Base-by-base conservation (phyloP, 305 asterid species). In the Plantago coronopus region DNA sequence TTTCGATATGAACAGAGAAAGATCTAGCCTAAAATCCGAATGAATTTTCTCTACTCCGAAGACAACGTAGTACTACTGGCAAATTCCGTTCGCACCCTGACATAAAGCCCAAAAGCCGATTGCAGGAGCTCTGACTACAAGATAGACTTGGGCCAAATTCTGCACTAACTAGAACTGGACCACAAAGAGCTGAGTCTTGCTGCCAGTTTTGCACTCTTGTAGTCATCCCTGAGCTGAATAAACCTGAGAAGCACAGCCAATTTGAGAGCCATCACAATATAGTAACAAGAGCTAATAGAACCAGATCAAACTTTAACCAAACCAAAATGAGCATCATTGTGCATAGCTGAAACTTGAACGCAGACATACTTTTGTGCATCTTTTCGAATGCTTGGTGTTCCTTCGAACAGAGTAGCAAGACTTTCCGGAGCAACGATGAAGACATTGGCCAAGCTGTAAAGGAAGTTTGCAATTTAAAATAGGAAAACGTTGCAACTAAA, bases 351-450 rank as follows among this genome's bases (percentile, higher is more conserved):
- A 6, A 37, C 25, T 15, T 9, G 40, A 16, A 45, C 62, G 51
- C 37, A 48, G 27, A 38, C 59, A 17, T 74, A 93, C 99, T 91
- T 89, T 70, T 89, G 99, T 51, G 96, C 95, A 59, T 89, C 97
- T 72, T 89, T 93, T 56, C 89, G 80, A 63, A 89, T 93, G 81
- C 97, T 89, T 17, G 99, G 97, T 59, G 96, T 89, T 72, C 99
- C 99, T 77, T 93, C 99, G 62, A 87, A 85, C 45, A 89, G 81
- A 46, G 93, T 68, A 31, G 97, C 76, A 74, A 93, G 76, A 69
- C 99, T 93, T 70, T 93, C 97, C 48, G 99, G 99, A 55, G 97
- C 96, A 73, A 93, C 96, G 61, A 89, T 87, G 65, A 93, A 89
- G 58, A 87, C 97, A 71, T 93, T 93, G 79, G 96, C 94, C 97